Conservation (phyloP, 176 grass and related monocot genomes). For the Hordeum marinum region DNA sequence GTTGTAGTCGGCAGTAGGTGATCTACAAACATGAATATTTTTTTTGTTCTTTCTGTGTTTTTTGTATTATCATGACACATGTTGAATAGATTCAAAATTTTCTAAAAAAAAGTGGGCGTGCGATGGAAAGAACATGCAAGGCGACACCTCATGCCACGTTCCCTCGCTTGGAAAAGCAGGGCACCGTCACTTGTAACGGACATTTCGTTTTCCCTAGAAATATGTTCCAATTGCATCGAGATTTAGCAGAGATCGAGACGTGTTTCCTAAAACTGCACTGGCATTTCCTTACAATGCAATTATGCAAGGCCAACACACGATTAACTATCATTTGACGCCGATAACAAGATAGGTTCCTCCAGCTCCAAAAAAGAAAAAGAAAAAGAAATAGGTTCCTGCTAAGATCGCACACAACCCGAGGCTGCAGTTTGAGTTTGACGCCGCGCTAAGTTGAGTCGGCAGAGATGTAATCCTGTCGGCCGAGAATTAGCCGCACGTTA, state of each 20-base stretch:
- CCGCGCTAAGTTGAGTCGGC: background rate
- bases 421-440: background rate
- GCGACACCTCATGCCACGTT: background rate
- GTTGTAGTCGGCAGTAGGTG: too few species aligned
- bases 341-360: background rate
- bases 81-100: too few species aligned
- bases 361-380: background rate
- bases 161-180: background rate
- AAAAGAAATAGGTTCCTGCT: background rate
- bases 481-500: background rate
- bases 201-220: background rate
- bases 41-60: too few species aligned
- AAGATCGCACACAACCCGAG: background rate
- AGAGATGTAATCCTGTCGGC: background rate
- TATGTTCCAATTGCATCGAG: background rate
- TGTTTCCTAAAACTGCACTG: background rate
- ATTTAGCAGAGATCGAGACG: background rate
- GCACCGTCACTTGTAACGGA: background rate
- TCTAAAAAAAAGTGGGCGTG: too few species aligned
- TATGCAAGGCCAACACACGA: background rate
- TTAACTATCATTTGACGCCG: constrained; percentile 10
- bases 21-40: too few species aligned
- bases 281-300: background rate
- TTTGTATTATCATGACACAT: too few species aligned
- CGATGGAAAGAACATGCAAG: background rate